These are phyloP conservation scores for Chalciporus pseudorubinellus DNA, from an alignment of 768 basidiomycete species.

Conservation along the genomic window DNA sequence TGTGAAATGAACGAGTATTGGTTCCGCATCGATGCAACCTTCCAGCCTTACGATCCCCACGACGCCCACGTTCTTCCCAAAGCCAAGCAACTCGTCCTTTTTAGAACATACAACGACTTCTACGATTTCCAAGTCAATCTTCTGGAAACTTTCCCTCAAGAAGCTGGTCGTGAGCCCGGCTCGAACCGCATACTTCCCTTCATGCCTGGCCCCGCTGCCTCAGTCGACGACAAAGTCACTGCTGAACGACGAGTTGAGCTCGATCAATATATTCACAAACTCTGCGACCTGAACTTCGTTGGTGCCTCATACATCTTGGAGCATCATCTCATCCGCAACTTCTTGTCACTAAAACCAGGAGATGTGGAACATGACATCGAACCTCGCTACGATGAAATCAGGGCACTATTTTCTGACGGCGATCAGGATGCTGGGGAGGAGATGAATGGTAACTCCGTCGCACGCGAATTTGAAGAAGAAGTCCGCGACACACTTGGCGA, in stretches of 20 bases:
- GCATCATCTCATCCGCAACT: conserved; percentile 74
- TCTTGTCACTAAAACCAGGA: conserved; percentile 82
- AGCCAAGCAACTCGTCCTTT: conserved; percentile 80
- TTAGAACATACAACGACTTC: conserved; percentile 96
- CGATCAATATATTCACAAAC: conserved; percentile 80
- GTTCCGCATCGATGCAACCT: conserved; percentile 92
- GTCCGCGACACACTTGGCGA: conserved; percentile 50
- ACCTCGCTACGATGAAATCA: conserved; percentile 57
- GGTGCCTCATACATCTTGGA: conserved; percentile 81
- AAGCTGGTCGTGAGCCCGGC: conserved; percentile 77
- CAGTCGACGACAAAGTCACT: conserved; percentile 83
- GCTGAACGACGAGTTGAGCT: conserved; percentile 78
- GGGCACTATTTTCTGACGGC: conserved; percentile 43
- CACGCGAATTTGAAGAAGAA: conserved; percentile 39
- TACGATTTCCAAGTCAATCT: conserved; percentile 94
- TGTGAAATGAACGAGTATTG: conserved; percentile 95
- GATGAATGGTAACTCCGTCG: conserved; percentile 22
- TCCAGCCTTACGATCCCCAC: conserved; percentile 72
- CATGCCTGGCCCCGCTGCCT: conserved; percentile 92
- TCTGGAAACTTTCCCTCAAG: conserved; percentile 82
- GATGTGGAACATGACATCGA: conserved; percentile 73
- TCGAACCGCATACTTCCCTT: conserved; percentile 82
- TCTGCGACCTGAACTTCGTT: conserved; percentile 66
- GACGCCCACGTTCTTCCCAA: conserved; percentile 57
- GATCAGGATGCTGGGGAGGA: conserved; percentile 39